Evolutionary conservation across 345 rosid genomes (phyloP).

Genomic region (Eucalyptus tenuipes): DNA sequence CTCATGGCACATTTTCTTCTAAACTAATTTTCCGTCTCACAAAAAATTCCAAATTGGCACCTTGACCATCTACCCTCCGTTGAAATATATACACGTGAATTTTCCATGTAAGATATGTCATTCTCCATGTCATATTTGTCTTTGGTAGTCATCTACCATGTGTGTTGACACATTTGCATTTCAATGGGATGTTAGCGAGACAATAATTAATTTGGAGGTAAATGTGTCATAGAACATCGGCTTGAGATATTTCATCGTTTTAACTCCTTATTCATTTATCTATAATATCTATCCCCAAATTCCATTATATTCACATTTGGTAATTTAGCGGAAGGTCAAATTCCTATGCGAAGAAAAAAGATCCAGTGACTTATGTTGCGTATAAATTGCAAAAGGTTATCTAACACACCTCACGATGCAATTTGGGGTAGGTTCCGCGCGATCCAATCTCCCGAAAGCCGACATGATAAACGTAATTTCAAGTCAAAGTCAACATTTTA

Average conservation of each 20-base stretch:
- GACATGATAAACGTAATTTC: background rate
- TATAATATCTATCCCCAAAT: background rate
- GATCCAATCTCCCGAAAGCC: background rate
- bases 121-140: background rate
- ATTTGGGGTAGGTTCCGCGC: background rate
- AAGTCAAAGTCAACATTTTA: background rate
- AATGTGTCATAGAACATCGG: background rate
- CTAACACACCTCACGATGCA: background rate
- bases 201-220: background rate
- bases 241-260: background rate
- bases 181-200: accelerated
- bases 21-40: background rate
- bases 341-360: background rate
- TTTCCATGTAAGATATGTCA: accelerated
- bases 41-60: accelerated
- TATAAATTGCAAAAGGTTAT: background rate
- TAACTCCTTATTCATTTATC: background rate
- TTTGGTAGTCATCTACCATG: accelerated
- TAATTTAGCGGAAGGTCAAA: background rate
- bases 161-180: background rate
- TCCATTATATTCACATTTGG: background rate
- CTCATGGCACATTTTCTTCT: accelerated
- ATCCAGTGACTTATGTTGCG: background rate
- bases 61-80: accelerated
- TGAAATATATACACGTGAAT: background rate